Conservation (phyloP, 2,329 filamentous ascomycete species). For the Sporothrix luriei region DNA sequence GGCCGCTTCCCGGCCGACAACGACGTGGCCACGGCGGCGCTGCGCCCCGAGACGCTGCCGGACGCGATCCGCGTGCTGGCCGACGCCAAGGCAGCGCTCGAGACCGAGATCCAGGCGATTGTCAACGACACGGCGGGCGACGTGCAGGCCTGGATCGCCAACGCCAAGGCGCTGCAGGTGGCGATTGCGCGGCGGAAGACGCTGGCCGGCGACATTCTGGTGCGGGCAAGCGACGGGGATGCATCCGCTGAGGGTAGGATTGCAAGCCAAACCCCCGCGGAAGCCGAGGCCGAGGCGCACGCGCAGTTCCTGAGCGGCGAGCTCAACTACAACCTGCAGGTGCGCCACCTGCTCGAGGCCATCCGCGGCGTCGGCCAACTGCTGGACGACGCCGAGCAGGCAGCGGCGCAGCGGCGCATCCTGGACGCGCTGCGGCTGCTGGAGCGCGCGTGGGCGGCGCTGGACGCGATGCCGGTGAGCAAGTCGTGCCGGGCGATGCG, state of each 20-base stretch:
- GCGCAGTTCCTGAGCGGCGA: constrained; percentile 61
- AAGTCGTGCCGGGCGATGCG: constrained; percentile 64
- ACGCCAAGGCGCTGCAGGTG: constrained; percentile 79
- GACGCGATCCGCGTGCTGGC: constrained; percentile 48
- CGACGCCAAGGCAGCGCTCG: constrained; percentile 49
- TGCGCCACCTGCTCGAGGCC: constrained; percentile 53
- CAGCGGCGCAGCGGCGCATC: constrained; percentile 57
- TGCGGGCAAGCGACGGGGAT: constrained; percentile 70
- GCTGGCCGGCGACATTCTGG: constrained; percentile 78
- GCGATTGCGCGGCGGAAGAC: constrained; percentile 81
- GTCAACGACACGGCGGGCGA: constrained; percentile 77
- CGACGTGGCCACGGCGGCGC: constrained; percentile 45
- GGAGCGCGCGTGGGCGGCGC: constrained; percentile 61
- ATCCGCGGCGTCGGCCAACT: constrained; percentile 63
- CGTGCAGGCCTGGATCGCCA: constrained; percentile 81
- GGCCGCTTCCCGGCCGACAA: constrained; percentile 52
- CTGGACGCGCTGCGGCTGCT: constrained; percentile 60
- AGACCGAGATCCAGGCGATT: constrained; percentile 70
- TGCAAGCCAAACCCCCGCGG: constrained; percentile 39
- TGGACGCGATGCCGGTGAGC: constrained; percentile 62
- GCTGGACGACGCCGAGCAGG: constrained; percentile 62
- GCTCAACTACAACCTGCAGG: constrained; percentile 60
- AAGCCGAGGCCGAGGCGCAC: constrained; percentile 54
- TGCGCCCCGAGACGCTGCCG: constrained; percentile 45
- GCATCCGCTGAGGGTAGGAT: no score